A percentile compares a stretch with the other conserved stretches of the same genome.
Conservation (phyloP, 2,329 filamentous ascomycete species). For the Aspergillus ruber region DNA sequence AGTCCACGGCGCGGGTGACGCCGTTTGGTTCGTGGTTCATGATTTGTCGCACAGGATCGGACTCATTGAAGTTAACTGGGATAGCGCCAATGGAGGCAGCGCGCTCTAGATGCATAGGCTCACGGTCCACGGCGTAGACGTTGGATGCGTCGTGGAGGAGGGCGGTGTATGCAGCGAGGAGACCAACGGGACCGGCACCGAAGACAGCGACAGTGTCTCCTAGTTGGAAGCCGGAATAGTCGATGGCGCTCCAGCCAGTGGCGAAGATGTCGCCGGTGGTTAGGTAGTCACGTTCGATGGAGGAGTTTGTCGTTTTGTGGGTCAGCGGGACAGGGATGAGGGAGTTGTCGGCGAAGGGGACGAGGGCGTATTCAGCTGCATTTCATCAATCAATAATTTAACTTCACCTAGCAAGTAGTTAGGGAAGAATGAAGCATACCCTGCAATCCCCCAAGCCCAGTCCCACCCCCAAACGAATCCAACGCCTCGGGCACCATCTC, state of each 20-base stretch:
- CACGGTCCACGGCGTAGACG: not conserved
- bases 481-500: not conserved
- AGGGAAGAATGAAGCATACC: not conserved
- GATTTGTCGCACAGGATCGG: not conserved
- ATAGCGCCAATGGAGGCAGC: too few species aligned
- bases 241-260: not conserved
- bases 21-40: not conserved
- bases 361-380: not conserved
- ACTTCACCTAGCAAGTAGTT: not conserved
- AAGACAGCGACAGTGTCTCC: not conserved
- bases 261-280: not conserved
- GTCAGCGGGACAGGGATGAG: not conserved
- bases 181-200: not conserved
- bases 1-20: not conserved
- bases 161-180: not conserved
- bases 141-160: not conserved
- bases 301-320: not conserved
- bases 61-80: not conserved
- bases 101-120: not conserved
- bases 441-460: not conserved
- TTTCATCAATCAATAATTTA: not conserved
- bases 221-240: not conserved
- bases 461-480: not conserved
- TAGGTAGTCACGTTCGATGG: not conserved
- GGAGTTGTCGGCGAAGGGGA: not conserved